Evolutionary conservation across 176 grass and related monocot genomes (phyloP).

Genomic region (Triticum aestivum): DNA sequence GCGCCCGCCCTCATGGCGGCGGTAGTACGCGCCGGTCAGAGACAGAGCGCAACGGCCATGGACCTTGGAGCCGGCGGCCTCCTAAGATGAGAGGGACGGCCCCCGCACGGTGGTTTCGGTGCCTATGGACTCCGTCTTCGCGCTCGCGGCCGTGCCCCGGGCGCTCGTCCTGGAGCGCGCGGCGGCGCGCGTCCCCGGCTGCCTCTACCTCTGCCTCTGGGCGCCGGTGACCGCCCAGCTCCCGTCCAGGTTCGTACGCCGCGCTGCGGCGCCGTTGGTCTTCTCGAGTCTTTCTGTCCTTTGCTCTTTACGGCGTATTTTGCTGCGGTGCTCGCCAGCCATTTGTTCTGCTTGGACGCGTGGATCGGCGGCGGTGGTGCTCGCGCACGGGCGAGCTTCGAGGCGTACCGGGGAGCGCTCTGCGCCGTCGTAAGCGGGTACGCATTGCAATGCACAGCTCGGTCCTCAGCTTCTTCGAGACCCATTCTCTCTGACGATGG

Average conservation of each 20-base stretch:
- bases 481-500: not conserved
- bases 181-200: slow-evolving; percentile 44
- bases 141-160: slow-evolving; percentile 25
- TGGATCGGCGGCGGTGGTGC: slow-evolving; percentile 21
- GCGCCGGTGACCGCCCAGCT: slow-evolving; percentile 25
- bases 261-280: not conserved
- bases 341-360: slow-evolving; percentile 46
- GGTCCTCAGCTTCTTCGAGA: not conserved
- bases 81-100: not conserved
- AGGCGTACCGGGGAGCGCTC: slow-evolving; percentile 47
- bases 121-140: slow-evolving; percentile 41
- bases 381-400: slow-evolving; percentile 34
- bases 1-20: not conserved
- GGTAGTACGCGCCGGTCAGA: not conserved
- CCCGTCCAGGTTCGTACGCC: slow-evolving; percentile 9
- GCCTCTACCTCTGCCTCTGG: slow-evolving; percentile 52
- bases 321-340: slow-evolving; percentile 1
- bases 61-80: not conserved
- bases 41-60: not conserved
- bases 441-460: not conserved
- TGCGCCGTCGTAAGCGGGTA: slow-evolving; percentile 55
- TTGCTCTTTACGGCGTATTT: not conserved
- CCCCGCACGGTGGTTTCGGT: not conserved
- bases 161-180: slow-evolving; percentile 40
- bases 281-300: not conserved